These are phyloP conservation scores for Erythrophleum fordii DNA, from an alignment of 306 rosid species.

Conservation along the genomic window DNA sequence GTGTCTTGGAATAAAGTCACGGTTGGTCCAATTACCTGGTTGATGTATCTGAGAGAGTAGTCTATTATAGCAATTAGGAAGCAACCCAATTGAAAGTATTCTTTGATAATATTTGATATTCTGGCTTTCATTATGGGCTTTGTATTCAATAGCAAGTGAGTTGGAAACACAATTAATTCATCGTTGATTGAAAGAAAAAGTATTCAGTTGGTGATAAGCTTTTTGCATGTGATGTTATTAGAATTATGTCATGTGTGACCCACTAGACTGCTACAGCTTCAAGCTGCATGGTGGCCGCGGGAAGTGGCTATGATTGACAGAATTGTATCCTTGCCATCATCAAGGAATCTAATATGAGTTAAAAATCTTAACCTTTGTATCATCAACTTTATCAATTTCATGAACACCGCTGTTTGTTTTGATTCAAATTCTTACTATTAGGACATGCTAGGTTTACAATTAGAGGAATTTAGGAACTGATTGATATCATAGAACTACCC, in stretches of 20 bases:
- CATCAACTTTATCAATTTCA: slow-evolving; percentile 2
- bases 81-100: background rate
- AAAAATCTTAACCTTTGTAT: background rate
- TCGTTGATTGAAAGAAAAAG: no score
- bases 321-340: slow-evolving; percentile 15
- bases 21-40: background rate
- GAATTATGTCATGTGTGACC: background rate
- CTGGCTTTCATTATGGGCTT: background rate
- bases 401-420: background rate
- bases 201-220: background rate
- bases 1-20: slow-evolving; percentile 2
- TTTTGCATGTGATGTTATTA: background rate
- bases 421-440: background rate
- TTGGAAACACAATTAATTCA: slow-evolving; percentile 19
- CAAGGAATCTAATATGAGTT: background rate
- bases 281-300: background rate
- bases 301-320: background rate
- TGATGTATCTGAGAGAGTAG: background rate
- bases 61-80: background rate
- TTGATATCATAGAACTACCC: background rate
- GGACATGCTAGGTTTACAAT: background rate
- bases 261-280: background rate
- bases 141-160: background rate
- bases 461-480: slow-evolving; percentile 1
- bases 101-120: background rate